Base-by-base conservation (phyloP, 148 eudicot species). In the Arctostaphylos glauca region DNA sequence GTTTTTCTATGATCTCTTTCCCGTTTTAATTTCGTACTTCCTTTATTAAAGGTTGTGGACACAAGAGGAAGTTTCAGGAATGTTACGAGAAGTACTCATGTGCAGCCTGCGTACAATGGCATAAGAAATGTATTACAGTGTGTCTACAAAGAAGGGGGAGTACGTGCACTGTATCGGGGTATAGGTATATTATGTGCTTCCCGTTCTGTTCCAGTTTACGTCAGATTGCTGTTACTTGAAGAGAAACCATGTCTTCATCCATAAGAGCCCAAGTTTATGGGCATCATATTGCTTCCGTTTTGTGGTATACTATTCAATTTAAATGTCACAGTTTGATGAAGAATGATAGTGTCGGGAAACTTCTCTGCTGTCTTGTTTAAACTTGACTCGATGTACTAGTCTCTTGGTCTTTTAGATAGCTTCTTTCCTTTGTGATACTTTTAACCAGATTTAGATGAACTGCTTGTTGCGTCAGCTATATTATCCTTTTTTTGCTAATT, bases 101-200 rank as follows among this genome's bases (percentile, higher is more conserved):
- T 87, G 53, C 88, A 85, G 25, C 83, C 94, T 84, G 85, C 87
- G 16, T 97, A 97, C 84, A 83, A 70, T 85, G 98, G 99, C 80
- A 91, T 94, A 83, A 87, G 80, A 83, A 89, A 97, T 88, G 98
- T 92, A 9, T 83, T 97, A 58, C 86, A 77, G 86, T 86, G 87
- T 80, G 99, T 94, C 79, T 94, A 97, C 91, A 93, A 72, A 77
- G 91, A 93, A 81, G 97, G 98, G 31, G 99, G 99, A 86, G 85
- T 87, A 5, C 99, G 96, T 60, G 93, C 83, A 47, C 87, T 97
- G 68, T 97, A 97, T 84, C 94, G 99, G 43, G 99, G 99, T 83
- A 88, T 97, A 86, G 97, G 99, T 96, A 94, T 60, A 84, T 81
- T 13, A 80, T 53, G 70, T 79, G 16, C 48, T 74, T 82, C 58